A percentile compares a stretch with the other conserved stretches of the same genome.
These are phyloP conservation scores for Huntiella bhutanensis DNA, from an alignment of 2,329 filamentous ascomycete genomes.

Conservation along the genomic window DNA sequence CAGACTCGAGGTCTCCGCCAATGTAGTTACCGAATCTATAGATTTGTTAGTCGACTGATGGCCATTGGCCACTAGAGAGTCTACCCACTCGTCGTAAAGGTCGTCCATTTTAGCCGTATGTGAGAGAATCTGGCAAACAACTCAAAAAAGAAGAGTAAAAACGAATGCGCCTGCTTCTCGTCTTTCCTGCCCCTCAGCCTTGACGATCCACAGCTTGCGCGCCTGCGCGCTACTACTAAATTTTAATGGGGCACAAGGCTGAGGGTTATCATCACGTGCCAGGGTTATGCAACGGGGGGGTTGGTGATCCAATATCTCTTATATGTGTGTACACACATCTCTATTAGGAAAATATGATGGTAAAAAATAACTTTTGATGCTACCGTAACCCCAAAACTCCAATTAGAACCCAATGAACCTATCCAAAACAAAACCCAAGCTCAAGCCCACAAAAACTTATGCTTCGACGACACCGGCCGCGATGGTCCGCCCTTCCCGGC, in stretches of 20 bases:
- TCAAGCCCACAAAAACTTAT: not conserved
- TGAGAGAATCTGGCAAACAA: not conserved
- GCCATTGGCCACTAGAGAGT: not conserved
- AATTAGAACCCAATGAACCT: too few relatives aligned
- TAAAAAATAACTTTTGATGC: too few relatives aligned
- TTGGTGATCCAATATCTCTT: too few relatives aligned
- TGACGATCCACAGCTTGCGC: conserved; percentile 8
- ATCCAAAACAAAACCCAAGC: too few relatives aligned
- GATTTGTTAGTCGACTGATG: conserved; percentile 2
- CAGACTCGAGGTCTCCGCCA: conserved; percentile 70
- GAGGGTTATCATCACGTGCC: conserved; percentile 4
- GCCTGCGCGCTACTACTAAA: conserved; percentile 11
- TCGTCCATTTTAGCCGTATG: conserved; percentile 52
- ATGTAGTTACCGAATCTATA: conserved; percentile 92
- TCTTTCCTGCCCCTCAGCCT: conserved; percentile 7
- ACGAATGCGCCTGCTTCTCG: not conserved
- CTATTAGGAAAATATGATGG: too few relatives aligned
- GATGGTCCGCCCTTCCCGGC: conserved; percentile 65
- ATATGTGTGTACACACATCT: too few relatives aligned
- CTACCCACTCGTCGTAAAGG: conserved; percentile 74
- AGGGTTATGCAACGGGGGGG: not conserved
- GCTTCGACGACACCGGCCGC: conserved; percentile 62
- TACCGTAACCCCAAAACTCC: too few relatives aligned
- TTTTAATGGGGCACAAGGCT: conserved; percentile 12
- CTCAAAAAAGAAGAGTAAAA: not conserved